Evolutionary conservation across 2,329 filamentous ascomycete species (phyloP), one percentile per base, ranked within the genome.

Genomic region (Dissoconium aciculare): DNA sequence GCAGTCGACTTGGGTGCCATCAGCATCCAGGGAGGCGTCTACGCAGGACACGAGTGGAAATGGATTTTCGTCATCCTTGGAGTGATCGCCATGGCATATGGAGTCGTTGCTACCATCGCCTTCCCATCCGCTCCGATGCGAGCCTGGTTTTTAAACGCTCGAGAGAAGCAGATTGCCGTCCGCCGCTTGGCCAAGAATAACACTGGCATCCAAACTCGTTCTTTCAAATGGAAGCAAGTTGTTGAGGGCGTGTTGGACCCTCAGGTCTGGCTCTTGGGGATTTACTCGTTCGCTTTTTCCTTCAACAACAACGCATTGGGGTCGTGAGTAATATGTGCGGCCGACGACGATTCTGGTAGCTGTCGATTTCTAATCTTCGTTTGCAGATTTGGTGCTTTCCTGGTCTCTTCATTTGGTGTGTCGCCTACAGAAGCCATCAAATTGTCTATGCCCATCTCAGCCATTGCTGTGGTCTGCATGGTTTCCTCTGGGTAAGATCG

Each of bases 121-220:
- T 29, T 36, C 11, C 31, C 34, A 11, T 15, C 17, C 10, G 15
- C 17, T 5, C 28, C 28, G 14, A 31, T 31, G 28, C 21, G 13
- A 4, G 28, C 19, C 4, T 31, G 11, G 28, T 19, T 31, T 19
- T 31, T 23, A 8, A 23, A 8, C 8, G 19, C 8, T 8, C 19
- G 19, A 8, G 48, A 54, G 36, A 53, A 54, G 28, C 35, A 45
- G 12, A 42, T 42, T 36, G 41, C 46, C 3, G 33, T 59, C 26
- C 56, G 62, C 33, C 55, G 62, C 0, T 50, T 67, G 0, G 51
- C 59, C 3, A 52, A 53, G 17, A 64, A 66, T 23, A 56, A 62
- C 30, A 67, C 60, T 2, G 65, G 64, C 5, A 63, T 67, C 11
- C 59, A 64, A 28, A 65, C 63, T 46, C 63, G 64, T 32, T 51